Percentiles rank a stretch among this genome's conserved stretches.
These are phyloP conservation scores for Forsythia suspensa DNA, from an alignment of 257 asterid species.

Conservation along the genomic window DNA sequence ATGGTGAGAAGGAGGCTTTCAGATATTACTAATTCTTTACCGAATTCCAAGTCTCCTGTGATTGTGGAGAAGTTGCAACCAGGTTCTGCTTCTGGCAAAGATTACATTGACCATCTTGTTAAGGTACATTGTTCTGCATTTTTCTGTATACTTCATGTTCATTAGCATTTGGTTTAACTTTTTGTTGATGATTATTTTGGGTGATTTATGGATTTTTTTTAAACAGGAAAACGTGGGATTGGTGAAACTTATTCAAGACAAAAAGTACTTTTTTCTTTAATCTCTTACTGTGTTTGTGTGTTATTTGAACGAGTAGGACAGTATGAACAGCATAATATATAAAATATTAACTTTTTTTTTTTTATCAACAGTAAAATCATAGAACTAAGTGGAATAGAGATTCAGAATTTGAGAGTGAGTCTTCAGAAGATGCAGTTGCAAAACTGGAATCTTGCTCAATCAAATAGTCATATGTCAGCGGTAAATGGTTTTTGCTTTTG, in stretches of 20 bases:
- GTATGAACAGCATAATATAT: background rate
- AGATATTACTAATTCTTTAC: slow-evolving; percentile 71
- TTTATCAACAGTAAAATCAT: slow-evolving; percentile 65
- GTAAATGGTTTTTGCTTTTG: slow-evolving; percentile 36
- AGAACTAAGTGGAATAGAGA: slow-evolving; percentile 73
- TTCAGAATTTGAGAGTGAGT: slow-evolving; percentile 56
- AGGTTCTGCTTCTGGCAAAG: slow-evolving; percentile 44
- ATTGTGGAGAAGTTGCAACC: slow-evolving; percentile 33
- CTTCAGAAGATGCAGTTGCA: slow-evolving; percentile 84
- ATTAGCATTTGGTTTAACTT: background rate
- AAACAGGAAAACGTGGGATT: slow-evolving; percentile 77
- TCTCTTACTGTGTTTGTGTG: background rate
- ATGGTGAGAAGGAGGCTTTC: slow-evolving; percentile 69
- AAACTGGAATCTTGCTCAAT: slow-evolving; percentile 83
- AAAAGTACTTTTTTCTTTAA: slow-evolving; percentile 40
- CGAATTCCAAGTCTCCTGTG: slow-evolving; percentile 59
- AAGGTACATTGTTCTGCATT: slow-evolving; percentile 38
- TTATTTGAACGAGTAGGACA: background rate
- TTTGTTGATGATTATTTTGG: background rate
- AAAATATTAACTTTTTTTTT: background rate
- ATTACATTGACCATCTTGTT: slow-evolving; percentile 51
- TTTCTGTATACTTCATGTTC: background rate
- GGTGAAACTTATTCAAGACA: slow-evolving; percentile 74
- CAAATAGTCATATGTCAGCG: slow-evolving; percentile 72
- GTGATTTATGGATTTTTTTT: background rate